Percentiles rank a stretch among this genome's conserved stretches.
Conservation (phyloP, 495 filamentous ascomycete genomes). For the Acidiella bohemica region DNA sequence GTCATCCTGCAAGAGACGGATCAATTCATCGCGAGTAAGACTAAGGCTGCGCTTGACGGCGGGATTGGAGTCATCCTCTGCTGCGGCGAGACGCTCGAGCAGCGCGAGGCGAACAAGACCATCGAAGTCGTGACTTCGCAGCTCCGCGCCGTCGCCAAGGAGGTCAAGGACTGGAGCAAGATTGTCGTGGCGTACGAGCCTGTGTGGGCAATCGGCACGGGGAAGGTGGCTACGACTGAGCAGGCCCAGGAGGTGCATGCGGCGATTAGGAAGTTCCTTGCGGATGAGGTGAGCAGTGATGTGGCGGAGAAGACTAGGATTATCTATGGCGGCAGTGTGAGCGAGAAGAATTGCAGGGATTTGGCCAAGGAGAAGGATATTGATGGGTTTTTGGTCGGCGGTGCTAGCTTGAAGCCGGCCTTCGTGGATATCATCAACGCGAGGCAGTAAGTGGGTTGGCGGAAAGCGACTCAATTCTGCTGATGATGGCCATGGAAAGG, state of each 20-base stretch:
- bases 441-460: conserved; percentile 8
- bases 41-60: conserved; percentile 74
- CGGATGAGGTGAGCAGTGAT: conserved; percentile 52
- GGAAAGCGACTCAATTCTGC: too few relatives aligned
- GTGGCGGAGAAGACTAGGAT: conserved; percentile 71
- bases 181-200: conserved; percentile 97
- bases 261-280: conserved; percentile 81
- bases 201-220: conserved; percentile 98
- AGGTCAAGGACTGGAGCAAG: conserved; percentile 73
- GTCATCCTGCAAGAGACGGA: conserved; percentile 75
- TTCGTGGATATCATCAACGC: conserved; percentile 24
- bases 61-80: conserved; percentile 88
- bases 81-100: conserved; percentile 87
- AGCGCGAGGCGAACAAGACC: conserved; percentile 77
- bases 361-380: conserved; percentile 84
- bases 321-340: conserved; percentile 92
- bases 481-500: too few relatives aligned
- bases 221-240: conserved; percentile 86
- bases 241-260: conserved; percentile 93
- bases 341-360: conserved; percentile 94
- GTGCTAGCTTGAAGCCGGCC: conserved; percentile 94
- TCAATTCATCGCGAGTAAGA: conserved; percentile 79
- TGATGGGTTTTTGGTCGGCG: conserved; percentile 96
- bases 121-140: conserved; percentile 69
- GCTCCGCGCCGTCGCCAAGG: conserved; percentile 39